Percentiles rank a stretch among this genome's conserved stretches.
Evolutionary conservation across 768 basidiomycete genomes (phyloP).

Genomic region (Lactarius quietus): DNA sequence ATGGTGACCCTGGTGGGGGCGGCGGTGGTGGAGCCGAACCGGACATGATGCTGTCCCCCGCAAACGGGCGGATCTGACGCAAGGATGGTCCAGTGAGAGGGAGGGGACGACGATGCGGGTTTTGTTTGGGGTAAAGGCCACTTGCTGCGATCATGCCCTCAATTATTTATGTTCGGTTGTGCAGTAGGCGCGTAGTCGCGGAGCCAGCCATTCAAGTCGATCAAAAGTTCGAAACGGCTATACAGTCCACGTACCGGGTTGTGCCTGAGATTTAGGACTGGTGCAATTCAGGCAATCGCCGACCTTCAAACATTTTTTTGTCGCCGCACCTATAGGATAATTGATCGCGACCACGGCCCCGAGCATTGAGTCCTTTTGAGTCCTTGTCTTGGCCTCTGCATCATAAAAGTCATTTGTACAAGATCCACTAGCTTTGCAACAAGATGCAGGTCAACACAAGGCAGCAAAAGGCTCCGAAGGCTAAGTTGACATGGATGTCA

Average conservation of each 20-base stretch:
- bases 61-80: background rate
- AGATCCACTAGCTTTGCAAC: background rate
- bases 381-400: background rate
- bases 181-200: background rate
- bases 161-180: background rate
- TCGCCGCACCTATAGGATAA: background rate
- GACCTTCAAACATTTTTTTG: background rate
- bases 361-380: background rate
- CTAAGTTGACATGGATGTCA: background rate
- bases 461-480: background rate
- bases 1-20: background rate
- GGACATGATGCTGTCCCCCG: slow-evolving; percentile 3
- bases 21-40: background rate
- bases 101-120: background rate
- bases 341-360: background rate
- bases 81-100: background rate
- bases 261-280: background rate
- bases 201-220: background rate
- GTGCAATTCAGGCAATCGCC: background rate
- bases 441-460: background rate
- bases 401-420: background rate
- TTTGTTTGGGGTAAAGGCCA: background rate
- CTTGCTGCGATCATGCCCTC: background rate
- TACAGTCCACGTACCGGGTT: background rate
- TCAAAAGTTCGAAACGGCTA: background rate